These are phyloP conservation scores for Croton setiger DNA, from an alignment of 441 rosid genomes.

Conservation along the genomic window DNA sequence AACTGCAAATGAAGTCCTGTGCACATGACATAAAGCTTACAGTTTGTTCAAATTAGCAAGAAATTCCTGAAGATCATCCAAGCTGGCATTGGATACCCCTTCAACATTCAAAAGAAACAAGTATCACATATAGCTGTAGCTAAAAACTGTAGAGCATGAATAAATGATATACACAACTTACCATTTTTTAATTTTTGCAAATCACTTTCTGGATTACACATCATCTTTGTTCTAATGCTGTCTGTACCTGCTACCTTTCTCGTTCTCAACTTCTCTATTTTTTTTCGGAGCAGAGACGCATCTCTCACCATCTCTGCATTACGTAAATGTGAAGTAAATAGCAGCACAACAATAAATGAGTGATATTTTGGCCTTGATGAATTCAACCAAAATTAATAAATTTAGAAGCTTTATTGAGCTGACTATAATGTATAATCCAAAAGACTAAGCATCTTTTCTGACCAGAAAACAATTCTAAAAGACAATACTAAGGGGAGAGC, in stretches of 20 bases:
- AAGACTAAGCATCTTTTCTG: neutral
- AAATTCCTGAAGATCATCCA: slow-evolving; percentile 48
- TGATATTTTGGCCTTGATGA: neutral
- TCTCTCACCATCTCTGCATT: slow-evolving; percentile 53
- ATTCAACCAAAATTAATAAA: slow-evolving; percentile 2
- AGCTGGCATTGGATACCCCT: slow-evolving; percentile 31
- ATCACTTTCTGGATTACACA: slow-evolving; percentile 31
- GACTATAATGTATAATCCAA: neutral
- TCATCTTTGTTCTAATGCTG: slow-evolving; percentile 29
- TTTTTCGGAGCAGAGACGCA: slow-evolving; percentile 53
- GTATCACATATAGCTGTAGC: slow-evolving; percentile 9
- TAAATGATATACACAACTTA: slow-evolving; percentile 33
- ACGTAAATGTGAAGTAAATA: slow-evolving; percentile 17
- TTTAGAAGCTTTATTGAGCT: neutral
- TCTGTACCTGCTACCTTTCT: slow-evolving; percentile 33
- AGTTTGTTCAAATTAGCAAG: slow-evolving; percentile 43
- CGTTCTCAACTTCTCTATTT: slow-evolving; percentile 39
- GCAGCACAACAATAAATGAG: neutral
- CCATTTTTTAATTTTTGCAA: slow-evolving; percentile 21
- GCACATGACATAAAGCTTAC: slow-evolving; percentile 24
- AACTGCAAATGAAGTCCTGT: neutral
- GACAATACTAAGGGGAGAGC: neutral
- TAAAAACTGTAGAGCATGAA: slow-evolving; percentile 8
- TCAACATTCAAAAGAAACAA: neutral
- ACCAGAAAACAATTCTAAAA: neutral